These are phyloP conservation scores for Fusarium luffae DNA, from an alignment of 2,329 filamentous ascomycete genomes.

Conservation along the genomic window DNA sequence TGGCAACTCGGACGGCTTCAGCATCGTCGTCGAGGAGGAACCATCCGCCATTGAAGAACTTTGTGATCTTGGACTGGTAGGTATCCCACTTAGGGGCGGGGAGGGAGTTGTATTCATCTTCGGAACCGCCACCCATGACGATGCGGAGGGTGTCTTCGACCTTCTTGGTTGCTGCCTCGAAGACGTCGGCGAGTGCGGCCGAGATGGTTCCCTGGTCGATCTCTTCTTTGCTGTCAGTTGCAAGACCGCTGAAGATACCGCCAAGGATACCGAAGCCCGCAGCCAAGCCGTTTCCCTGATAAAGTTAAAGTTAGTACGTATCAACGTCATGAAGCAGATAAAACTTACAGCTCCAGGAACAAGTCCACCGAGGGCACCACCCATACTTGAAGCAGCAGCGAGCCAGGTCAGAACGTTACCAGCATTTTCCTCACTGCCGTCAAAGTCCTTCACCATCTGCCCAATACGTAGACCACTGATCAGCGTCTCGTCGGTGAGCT, in stretches of 20 bases:
- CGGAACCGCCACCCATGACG: constrained; percentile 9
- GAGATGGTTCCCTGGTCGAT: constrained; percentile 8
- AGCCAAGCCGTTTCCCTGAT: background rate
- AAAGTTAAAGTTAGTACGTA: background rate
- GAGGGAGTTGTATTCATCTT: constrained; percentile 15
- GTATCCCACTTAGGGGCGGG: constrained; percentile 25
- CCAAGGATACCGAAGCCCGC: constrained; percentile 9
- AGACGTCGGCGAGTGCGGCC: background rate
- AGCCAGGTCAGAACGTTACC: constrained; percentile 1
- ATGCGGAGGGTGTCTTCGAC: constrained; percentile 5
- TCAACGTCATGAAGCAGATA: background rate
- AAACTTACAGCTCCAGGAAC: constrained; percentile 11
- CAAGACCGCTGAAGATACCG: background rate
- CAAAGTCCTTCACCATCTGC: constrained; percentile 15
- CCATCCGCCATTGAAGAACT: constrained; percentile 33
- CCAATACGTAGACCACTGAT: constrained; percentile 3
- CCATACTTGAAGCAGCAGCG: constrained; percentile 1
- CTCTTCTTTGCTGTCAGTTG: background rate
- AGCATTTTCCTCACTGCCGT: background rate
- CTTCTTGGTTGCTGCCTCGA: constrained; percentile 1
- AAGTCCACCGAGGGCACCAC: constrained; percentile 6
- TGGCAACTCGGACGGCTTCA: constrained; percentile 15
- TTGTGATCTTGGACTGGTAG: constrained; percentile 24
- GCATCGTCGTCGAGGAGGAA: constrained; percentile 28
- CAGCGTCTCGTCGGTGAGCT: constrained; percentile 10